Evolutionary conservation across 1,139 yeast genomes (phyloP).

Genomic region (Zygosaccharomyces pseudobailii): DNA sequence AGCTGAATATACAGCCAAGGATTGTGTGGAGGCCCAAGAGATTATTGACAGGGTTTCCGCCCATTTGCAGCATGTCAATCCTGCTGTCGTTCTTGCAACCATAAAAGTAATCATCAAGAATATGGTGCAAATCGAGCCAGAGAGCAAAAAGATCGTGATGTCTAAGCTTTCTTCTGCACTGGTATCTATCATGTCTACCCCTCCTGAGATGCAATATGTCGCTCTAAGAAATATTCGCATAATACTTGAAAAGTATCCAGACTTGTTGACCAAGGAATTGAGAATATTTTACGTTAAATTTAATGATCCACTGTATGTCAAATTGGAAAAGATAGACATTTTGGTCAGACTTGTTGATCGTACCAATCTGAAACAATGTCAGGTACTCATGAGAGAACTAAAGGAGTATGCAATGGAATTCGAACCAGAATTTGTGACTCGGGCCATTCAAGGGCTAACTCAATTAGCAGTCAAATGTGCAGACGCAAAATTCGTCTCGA

Average conservation of each 20-base stretch:
- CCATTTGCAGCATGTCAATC: constrained; percentile 95
- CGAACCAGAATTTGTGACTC: constrained; percentile 81
- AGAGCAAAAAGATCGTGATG: constrained; percentile 37
- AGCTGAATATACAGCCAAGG: constrained; percentile 58
- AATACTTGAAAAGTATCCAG: constrained; percentile 84
- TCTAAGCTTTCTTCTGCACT: constrained; percentile 84
- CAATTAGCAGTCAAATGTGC: constrained; percentile 81
- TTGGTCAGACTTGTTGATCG: constrained; percentile 69
- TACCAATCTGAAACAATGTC: constrained; percentile 55
- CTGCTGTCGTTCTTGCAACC: constrained; percentile 87
- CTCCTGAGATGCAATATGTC: constrained; percentile 94
- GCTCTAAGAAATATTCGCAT: constrained; percentile 89
- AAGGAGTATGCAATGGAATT: constrained; percentile 94
- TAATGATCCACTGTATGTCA: constrained; percentile 90
- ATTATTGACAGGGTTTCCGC: constrained; percentile 90
- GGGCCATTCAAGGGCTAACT: constrained; percentile 79
- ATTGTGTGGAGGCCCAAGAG: constrained; percentile 67
- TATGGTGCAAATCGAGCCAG: constrained; percentile 40
- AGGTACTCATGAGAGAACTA: constrained; percentile 72
- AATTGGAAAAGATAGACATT: constrained; percentile 87
- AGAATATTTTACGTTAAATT: constrained; percentile 91
- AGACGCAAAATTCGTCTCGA: constrained; percentile 36
- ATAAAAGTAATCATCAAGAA: constrained; percentile 79
- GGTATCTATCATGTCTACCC: constrained; percentile 79
- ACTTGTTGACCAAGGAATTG: constrained; percentile 69